These are phyloP conservation scores for Backusella luteola DNA, from an alignment of 192 early-diverging fungal species.

Conservation along the genomic window DNA sequence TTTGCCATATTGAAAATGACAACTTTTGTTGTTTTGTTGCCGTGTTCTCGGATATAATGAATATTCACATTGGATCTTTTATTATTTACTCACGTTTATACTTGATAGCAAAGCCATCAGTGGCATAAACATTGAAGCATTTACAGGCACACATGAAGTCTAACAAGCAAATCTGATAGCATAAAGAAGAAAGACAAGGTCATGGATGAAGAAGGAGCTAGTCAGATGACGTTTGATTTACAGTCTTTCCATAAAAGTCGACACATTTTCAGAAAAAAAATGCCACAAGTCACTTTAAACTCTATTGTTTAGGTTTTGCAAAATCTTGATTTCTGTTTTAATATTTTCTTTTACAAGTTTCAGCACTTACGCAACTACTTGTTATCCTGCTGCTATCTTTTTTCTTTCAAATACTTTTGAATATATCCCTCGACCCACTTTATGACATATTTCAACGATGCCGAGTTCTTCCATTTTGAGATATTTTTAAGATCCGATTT, in stretches of 20 bases:
- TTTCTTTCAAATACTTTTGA: constrained; percentile 98
- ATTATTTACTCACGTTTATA: too few relatives aligned
- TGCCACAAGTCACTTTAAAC: too few relatives aligned
- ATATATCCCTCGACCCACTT: constrained; percentile 98
- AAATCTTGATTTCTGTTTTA: constrained; percentile 97
- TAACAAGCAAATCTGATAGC: not conserved
- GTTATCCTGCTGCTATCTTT: constrained; percentile 73
- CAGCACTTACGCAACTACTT: constrained; percentile 97
- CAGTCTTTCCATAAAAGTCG: too few relatives aligned
- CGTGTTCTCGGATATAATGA: too few relatives aligned
- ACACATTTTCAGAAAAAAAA: too few relatives aligned
- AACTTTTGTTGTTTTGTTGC: too few relatives aligned
- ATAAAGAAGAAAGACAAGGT: not conserved
- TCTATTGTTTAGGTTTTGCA: constrained; percentile 80
- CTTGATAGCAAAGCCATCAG: too few relatives aligned
- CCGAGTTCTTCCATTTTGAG: too few relatives aligned
- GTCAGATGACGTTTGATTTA: too few relatives aligned
- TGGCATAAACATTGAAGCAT: not conserved
- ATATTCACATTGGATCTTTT: too few relatives aligned
- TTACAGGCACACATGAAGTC: not conserved
- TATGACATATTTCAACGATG: constrained; percentile 80
- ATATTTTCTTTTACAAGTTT: constrained; percentile 99
- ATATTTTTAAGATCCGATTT: too few relatives aligned
- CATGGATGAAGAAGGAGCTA: not conserved
- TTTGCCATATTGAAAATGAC: too few relatives aligned